These are phyloP conservation scores for Prorocentrum cordatum DNA, from an alignment of 169 alveolate genomes.

Conservation along the genomic window DNA sequence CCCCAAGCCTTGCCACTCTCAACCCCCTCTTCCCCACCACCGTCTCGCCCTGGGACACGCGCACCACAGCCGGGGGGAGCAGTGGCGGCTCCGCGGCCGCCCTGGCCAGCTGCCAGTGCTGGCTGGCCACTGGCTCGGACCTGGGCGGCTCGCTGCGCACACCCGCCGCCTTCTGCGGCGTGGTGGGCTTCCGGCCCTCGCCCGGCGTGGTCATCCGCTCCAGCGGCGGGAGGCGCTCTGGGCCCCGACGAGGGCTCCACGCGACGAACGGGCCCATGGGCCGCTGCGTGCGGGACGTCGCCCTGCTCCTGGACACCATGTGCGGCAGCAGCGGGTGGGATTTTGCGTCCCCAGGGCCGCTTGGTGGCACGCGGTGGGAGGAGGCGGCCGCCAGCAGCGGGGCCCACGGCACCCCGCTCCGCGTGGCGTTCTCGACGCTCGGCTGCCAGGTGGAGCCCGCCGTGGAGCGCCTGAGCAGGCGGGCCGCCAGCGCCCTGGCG, in stretches of 20 bases:
- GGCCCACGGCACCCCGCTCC: background rate
- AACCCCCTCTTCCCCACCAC: slow-evolving; percentile 25
- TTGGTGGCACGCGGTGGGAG: background rate
- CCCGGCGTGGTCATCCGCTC: slow-evolving; percentile 5
- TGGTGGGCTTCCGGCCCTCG: slow-evolving; percentile 37
- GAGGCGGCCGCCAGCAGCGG: background rate
- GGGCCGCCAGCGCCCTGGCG: too few species aligned
- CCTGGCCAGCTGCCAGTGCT: background rate
- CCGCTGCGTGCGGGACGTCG: slow-evolving; percentile 15
- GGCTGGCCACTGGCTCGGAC: slow-evolving; percentile 51
- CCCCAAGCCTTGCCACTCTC: too few species aligned
- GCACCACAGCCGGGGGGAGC: slow-evolving; percentile 28
- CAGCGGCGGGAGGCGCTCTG: background rate
- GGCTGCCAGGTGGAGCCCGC: slow-evolving; percentile 3
- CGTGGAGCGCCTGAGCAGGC: background rate
- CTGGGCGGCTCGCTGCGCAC: slow-evolving; percentile 39
- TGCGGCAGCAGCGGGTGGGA: slow-evolving; percentile 5
- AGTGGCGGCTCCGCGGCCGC: slow-evolving; percentile 29
- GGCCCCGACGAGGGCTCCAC: slow-evolving; percentile 4
- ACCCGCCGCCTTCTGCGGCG: slow-evolving; percentile 36
- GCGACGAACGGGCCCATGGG: slow-evolving; percentile 22
- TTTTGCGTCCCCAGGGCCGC: background rate
- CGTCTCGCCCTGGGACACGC: slow-evolving; percentile 15
- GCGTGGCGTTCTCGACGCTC: slow-evolving; percentile 17
- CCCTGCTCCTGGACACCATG: slow-evolving; percentile 30